These are phyloP conservation scores for Aspergillus incahuasiensis DNA, from an alignment of 495 filamentous ascomycete species.

Conservation along the genomic window DNA sequence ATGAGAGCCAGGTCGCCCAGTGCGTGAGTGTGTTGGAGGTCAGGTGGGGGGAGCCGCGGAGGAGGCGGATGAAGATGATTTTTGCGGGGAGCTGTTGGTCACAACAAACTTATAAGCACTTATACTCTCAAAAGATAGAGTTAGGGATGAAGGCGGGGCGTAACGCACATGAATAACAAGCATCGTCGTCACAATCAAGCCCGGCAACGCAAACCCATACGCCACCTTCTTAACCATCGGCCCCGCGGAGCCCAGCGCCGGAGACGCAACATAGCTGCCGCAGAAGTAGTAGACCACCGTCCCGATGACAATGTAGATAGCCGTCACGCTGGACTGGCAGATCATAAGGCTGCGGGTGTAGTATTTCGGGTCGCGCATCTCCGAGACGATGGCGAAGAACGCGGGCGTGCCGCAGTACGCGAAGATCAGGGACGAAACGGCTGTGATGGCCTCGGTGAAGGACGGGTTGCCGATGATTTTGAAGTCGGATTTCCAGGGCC, in stretches of 20 bases:
- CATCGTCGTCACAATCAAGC: conserved; percentile 29
- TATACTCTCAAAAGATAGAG: too few relatives aligned
- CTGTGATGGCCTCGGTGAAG: conserved; percentile 45
- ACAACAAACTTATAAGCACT: too few relatives aligned
- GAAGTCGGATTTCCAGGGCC: conserved; percentile 29
- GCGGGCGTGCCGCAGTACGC: conserved; percentile 58
- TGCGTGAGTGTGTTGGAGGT: conserved; percentile 53
- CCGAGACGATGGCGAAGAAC: conserved; percentile 68
- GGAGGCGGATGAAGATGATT: conserved; percentile 58
- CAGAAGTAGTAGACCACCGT: conserved; percentile 66
- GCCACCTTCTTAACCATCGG: conserved; percentile 59
- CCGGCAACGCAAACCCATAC: conserved; percentile 70
- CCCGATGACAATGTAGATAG: conserved; percentile 62
- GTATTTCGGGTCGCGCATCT: conserved; percentile 64
- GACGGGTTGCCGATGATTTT: conserved; percentile 25
- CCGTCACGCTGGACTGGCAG: conserved; percentile 43
- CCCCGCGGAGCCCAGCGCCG: conserved; percentile 65
- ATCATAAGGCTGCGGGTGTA: conserved; percentile 54
- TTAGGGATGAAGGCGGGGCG: background rate
- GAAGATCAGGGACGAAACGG: conserved; percentile 66
- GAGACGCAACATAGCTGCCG: conserved; percentile 61
- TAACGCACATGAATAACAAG: conserved; percentile 25
- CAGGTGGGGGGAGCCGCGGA: conserved; percentile 48
- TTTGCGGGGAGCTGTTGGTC: conserved; percentile 39
- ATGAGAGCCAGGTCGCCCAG: conserved; percentile 55